Evolutionary conservation across 1,284 basidiomycete species (phyloP).

Genomic region (Ceratobasidium sp.): DNA sequence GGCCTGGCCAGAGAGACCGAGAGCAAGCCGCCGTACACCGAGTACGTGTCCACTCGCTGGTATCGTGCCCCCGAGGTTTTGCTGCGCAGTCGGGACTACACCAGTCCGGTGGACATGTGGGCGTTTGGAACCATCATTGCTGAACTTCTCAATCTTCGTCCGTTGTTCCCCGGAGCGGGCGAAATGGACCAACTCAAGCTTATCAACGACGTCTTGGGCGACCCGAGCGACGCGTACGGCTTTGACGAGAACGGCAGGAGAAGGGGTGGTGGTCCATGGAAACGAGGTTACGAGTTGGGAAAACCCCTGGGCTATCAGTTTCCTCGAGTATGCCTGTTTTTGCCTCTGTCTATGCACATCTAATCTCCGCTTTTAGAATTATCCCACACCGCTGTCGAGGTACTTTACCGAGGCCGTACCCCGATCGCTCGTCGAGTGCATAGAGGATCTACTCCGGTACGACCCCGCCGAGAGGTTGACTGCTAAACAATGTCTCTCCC

Average conservation of each 20-base stretch:
- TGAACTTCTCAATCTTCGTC: conserved; percentile 94
- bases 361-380: conserved; percentile 62
- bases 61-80: conserved; percentile 99
- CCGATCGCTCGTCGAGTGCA: conserved; percentile 87
- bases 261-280: conserved; percentile 91
- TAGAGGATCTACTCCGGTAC: conserved; percentile 91
- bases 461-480: conserved; percentile 89
- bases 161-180: conserved; percentile 96
- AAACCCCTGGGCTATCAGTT: conserved; percentile 89
- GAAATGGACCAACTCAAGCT: conserved; percentile 93
- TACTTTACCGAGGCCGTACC: conserved; percentile 87
- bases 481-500: conserved; percentile 85
- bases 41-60: conserved; percentile 99
- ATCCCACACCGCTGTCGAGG: conserved; percentile 78
- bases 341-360: conserved; percentile 38
- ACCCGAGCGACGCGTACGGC: conserved; percentile 85
- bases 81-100: conserved; percentile 90
- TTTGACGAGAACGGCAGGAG: conserved; percentile 73
- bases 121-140: conserved; percentile 98
- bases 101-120: conserved; percentile 99
- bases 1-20: conserved; percentile 92
- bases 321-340: conserved; percentile 62
- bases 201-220: conserved; percentile 93
- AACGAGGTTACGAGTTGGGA: conserved; percentile 85
- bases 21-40: conserved; percentile 94